A percentile compares a stretch with the other conserved stretches of the same genome.
Evolutionary conservation across 2,329 filamentous ascomycete genomes (phyloP).

Genomic region (Colletotrichum sublineola): DNA sequence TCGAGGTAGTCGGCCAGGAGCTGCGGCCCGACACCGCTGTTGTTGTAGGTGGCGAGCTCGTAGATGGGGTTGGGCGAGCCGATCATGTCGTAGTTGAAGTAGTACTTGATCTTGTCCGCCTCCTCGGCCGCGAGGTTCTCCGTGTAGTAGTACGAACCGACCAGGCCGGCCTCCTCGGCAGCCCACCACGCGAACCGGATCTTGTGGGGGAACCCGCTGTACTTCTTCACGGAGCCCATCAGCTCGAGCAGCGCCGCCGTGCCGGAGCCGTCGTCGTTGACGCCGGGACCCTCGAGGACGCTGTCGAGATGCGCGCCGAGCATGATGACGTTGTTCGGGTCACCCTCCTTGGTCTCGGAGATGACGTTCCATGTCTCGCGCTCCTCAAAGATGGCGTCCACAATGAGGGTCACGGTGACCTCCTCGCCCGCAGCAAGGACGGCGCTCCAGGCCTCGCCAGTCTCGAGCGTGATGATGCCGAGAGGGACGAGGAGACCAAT

Average conservation of each 20-base stretch:
- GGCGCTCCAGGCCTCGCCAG: slow-evolving; percentile 53
- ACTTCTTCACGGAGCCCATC: slow-evolving; percentile 52
- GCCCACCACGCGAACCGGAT: slow-evolving; percentile 59
- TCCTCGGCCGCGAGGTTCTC: slow-evolving; percentile 53
- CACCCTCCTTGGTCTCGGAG: slow-evolving; percentile 57
- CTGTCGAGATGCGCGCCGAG: slow-evolving; percentile 58
- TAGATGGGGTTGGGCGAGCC: slow-evolving; percentile 55
- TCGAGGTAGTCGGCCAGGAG: slow-evolving; percentile 52
- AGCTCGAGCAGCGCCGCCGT: slow-evolving; percentile 54
- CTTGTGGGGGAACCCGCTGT: slow-evolving; percentile 56
- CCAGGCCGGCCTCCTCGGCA: slow-evolving; percentile 57
- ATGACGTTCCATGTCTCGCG: slow-evolving; percentile 57
- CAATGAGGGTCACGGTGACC: slow-evolving; percentile 51
- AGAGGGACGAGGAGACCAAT: slow-evolving; percentile 52
- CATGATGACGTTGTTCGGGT: slow-evolving; percentile 57
- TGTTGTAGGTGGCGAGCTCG: slow-evolving; percentile 52
- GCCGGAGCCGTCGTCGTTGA: slow-evolving; percentile 58
- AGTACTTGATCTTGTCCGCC: slow-evolving; percentile 70
- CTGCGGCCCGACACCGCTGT: slow-evolving; percentile 53
- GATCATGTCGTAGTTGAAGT: slow-evolving; percentile 81
- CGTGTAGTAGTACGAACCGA: slow-evolving; percentile 58
- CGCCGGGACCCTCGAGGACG: slow-evolving; percentile 55
- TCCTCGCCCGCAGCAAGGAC: slow-evolving; percentile 51
- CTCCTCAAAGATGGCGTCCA: slow-evolving; percentile 54
- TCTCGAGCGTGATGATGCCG: slow-evolving; percentile 52